Evolutionary conservation across 2,329 filamentous ascomycete genomes (phyloP), one percentile per base, ranked within the genome.

Genomic region (Coccinonectria pachysandricola): DNA sequence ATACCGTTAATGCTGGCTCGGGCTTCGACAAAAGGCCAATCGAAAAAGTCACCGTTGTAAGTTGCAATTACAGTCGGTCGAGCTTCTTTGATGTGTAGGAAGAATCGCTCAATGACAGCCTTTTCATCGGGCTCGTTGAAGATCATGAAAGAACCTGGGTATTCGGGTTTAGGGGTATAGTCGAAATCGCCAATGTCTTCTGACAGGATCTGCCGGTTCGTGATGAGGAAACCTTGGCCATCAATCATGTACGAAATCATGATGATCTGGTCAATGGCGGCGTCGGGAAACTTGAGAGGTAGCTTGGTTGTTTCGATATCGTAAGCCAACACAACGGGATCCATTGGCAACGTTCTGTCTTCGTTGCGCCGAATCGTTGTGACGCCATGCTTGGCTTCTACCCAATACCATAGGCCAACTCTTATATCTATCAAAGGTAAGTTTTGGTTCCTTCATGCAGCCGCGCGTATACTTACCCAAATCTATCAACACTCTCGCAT

Each of bases 191-290:
- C 70, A 52, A 98, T 98, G 48, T 98, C 87, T 54, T 98, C 88
- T 0, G 88, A 94, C 7, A 98, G 86, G 34, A 98, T 93, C 51
- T 96, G 87, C 46, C 92, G 76, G 51, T 98, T 98, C 5, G 91
- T 98, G 55, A 98, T 96, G 18, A 98, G 65, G 45, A 96, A 98
- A 4, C 91, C 91, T 57, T 94, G 87, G 1, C 91, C 92, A 45
- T 98, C 91, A 46, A 98, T 96, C 92, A 98, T 98, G 63, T 98
- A 98, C 16, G 92, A 98, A 53, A 98, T 88, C 91, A 98, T 98
- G 87, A 98, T 98, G 49, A 98, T 80, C 53, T 94, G 88, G 58
- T 98, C 91, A 37, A 94, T 79, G 4, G 86, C 72, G 2, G 91
- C 79, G 50, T 98, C 92, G 14, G 91, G 92, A 44, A 98, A 98